Base-by-base conservation (phyloP, 306 rosid genomes). In the Prunus mongolica region DNA sequence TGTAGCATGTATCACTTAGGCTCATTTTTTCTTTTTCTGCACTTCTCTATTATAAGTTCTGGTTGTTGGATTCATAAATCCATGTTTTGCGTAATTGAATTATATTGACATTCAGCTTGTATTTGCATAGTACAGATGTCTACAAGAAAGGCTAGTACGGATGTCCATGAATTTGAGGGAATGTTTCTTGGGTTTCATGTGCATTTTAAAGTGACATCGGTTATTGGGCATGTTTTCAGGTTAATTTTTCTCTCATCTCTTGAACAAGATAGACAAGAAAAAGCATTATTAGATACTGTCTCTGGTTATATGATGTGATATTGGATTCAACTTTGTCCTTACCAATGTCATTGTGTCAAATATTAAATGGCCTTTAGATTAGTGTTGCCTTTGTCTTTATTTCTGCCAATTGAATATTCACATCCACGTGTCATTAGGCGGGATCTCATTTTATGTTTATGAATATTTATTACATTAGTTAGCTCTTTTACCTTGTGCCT, bases 191-290 rank as follows among this genome's bases (percentile, higher is more conserved):
- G 91, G 52, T 78, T 60, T 24, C 87, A 63, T 62, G 95, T 81
- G 2, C 83, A 49, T 20, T 94, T 89, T 67, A 94, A 84, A 90
- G 97, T 94, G 25, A 92, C 98, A 73, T 94, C 98, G 18, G 98
- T 90, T n/a, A 94, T 90, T 83, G 98, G 98, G 24, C 98, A 94
- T 76, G 76, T 94, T 60, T 94, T 92, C 94, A 94, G 98, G 98
- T 94, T 56, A 46, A 12, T 81, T 75, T 82, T 55, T 81, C 63
- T 75, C 71, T 70, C 79, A 76, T 76, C 71, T 58, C 19, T 32
- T 11, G 20, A 25, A 61, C 69, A 15, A 16, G 74, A 71, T 72
- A 27, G 1, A 22, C 4, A 76, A 72, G 63, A 44, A 62, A 46
- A 19, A 19, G 3, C 61, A 18, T 24, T 34, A 32, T 64, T 66